phyloP scores from a whole-genome alignment of 345 rosid genomes.

The Heritiera littoralis region DNA sequence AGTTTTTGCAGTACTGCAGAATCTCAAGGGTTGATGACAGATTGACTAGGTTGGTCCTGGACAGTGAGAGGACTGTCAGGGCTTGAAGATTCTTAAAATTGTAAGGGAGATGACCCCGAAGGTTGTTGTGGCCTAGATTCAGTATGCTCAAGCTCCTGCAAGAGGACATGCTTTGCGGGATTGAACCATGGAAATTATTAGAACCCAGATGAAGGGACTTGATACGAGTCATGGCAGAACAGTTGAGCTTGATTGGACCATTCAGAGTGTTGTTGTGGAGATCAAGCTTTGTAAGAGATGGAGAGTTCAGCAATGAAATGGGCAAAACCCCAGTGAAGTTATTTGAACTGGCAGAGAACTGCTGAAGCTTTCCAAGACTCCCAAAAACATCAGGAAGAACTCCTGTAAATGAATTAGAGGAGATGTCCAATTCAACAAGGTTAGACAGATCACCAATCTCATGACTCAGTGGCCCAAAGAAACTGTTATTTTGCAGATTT shows the following conservation, averaged over 20 bases:
- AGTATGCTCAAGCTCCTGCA: not conserved
- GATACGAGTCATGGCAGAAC: conserved; percentile 62
- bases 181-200: conserved; percentile 68
- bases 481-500: conserved; percentile 62
- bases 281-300: conserved; percentile 4
- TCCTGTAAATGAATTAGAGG: conserved; percentile 72
- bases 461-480: conserved; percentile 58
- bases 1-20: conserved; percentile 17
- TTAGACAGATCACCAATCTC: conserved; percentile 63
- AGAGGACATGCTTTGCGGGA: conserved; percentile 52
- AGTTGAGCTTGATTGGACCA: conserved; percentile 51
- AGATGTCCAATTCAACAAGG: conserved; percentile 72
- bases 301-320: conserved; percentile 67
- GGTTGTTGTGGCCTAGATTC: conserved; percentile 18
- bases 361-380: conserved; percentile 56
- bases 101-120: not conserved
- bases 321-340: conserved; percentile 79
- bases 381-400: conserved; percentile 67
- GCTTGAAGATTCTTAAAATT: conserved; percentile 2
- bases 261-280: conserved; percentile 11
- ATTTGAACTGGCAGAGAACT: conserved; percentile 72
- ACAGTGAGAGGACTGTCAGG: not conserved
- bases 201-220: conserved; percentile 58
- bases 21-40: conserved; percentile 5
- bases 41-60: conserved; percentile 7